Base-by-base conservation (phyloP, 306 rosid species). In the Hippophae rhamnoides region DNA sequence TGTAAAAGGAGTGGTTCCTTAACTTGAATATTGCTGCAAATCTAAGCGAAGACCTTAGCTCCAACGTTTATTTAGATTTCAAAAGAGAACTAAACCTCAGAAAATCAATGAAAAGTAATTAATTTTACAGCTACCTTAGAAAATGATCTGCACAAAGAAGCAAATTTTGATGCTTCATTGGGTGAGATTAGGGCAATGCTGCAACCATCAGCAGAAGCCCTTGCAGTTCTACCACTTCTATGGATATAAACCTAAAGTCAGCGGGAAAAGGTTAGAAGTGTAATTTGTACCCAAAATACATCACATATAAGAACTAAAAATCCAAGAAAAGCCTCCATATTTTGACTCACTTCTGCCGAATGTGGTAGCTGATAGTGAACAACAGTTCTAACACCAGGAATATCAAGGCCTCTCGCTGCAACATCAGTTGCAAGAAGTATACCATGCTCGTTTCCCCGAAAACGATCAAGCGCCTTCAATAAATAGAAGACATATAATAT, bases 341-440 rank as follows among this genome's bases (percentile, higher is more conserved):
- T 54, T 65, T 58, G 9, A 59, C 83, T 63, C 60, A 86, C 99
- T 64, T 88, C 99, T 14, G 96, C 96, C 18, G 95, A 86, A 84
- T 92, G 99, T 54, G 99, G 99, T 71, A 92, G 95, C 77, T 92
- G 99, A 73, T 92, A 92, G 83, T 92, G 99, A 73, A 92, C 78
- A 85, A 92, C 90, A 59, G 96, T 86, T 73, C 82, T 77, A 79
- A 92, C 79, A 74, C 88, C 93, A 41, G 93, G 85, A 72, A 92
- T 81, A 79, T 88, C 99, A 18, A 92, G 90, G 66, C 96, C 96
- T 71, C 99, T 83, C 9, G 99, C 99, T 58, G 93, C 95, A 56
- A 86, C 86, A 69, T 88, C 99, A 40, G 95, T 92, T 57, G 96
- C 99, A 74, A 92, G 72, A 66, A 90, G 97, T 72, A 79, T 79